A percentile compares a stretch with the other conserved stretches of the same genome.
These are phyloP conservation scores for Nothomitra cinnamomea DNA, from an alignment of 2,329 filamentous ascomycete species.

Conservation along the genomic window DNA sequence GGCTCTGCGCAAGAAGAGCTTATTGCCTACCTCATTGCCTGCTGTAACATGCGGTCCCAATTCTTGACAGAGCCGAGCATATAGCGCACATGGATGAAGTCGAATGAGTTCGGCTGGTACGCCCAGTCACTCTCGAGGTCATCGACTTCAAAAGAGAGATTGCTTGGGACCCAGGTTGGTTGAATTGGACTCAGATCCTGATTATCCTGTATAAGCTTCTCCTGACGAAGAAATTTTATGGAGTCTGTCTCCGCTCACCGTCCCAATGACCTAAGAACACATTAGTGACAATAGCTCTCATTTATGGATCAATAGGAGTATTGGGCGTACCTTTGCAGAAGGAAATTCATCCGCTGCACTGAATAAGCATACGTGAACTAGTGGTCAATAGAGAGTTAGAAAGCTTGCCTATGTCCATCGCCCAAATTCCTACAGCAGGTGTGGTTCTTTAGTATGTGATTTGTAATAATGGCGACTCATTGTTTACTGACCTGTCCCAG, in stretches of 20 bases:
- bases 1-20: background rate
- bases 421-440: conserved; percentile 5
- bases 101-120: background rate
- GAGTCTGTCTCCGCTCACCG: background rate
- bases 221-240: background rate
- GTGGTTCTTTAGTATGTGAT: background rate
- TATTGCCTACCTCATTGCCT: background rate
- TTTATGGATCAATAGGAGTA: background rate
- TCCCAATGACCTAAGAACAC: conserved; percentile 1
- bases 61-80: background rate
- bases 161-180: conserved; percentile 1
- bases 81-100: conserved; percentile 1
- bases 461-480: background rate
- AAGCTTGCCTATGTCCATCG: conserved; percentile 3
- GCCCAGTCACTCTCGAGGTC: conserved; percentile 1
- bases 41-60: background rate
- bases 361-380: background rate
- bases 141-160: background rate
- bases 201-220: background rate
- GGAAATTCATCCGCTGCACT: conserved; percentile 11
- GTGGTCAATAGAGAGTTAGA: background rate
- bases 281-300: background rate
- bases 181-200: conserved; percentile 2
- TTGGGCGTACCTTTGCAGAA: background rate
- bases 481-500: conserved; percentile 8